Conservation (phyloP, 129 eudicot species). For the Deinandra increscens region DNA sequence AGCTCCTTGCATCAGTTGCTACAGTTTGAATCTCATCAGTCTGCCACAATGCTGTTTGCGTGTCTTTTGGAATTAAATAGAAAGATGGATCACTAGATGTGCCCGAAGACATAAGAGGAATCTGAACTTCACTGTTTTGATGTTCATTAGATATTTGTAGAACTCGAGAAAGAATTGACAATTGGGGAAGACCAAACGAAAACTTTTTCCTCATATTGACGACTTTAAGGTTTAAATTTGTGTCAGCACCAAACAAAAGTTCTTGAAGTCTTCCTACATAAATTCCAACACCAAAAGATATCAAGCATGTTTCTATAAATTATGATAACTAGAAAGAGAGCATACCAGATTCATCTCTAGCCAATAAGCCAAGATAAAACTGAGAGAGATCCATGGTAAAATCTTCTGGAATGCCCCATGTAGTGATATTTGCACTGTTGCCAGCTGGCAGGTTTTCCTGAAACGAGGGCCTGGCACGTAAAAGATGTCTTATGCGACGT, state of each 20-base stretch:
- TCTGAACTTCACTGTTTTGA: slow-evolving; percentile 37
- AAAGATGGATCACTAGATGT: slow-evolving; percentile 35
- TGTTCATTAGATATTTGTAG: slow-evolving; percentile 39
- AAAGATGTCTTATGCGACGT: slow-evolving; percentile 45
- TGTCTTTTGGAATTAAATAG: slow-evolving; percentile 22
- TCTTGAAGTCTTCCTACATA: slow-evolving; percentile 72
- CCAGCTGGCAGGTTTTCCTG: slow-evolving; percentile 34
- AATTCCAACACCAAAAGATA: slow-evolving; percentile 24
- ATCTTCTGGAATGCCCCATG: slow-evolving; percentile 44
- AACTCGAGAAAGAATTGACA: slow-evolving; percentile 70
- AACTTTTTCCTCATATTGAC: slow-evolving; percentile 43
- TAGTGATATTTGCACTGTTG: slow-evolving; percentile 24
- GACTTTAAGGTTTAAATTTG: slow-evolving; percentile 41
- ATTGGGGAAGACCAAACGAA: slow-evolving; percentile 42
- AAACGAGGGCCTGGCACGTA: slow-evolving; percentile 35
- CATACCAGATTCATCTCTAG: slow-evolving; percentile 66
- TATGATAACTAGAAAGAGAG: slow-evolving; percentile 16
- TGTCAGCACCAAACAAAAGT: slow-evolving; percentile 57
- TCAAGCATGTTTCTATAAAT: slow-evolving; percentile 8
- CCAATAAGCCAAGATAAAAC: slow-evolving; percentile 55
- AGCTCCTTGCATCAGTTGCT: slow-evolving; percentile 38
- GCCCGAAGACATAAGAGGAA: slow-evolving; percentile 44
- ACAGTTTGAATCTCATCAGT: slow-evolving; percentile 31
- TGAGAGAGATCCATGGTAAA: slow-evolving; percentile 52
- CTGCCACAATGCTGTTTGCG: slow-evolving; percentile 17